Evolutionary conservation across 1,284 basidiomycete species (phyloP).

Genomic region (Papiliotrema nemorosa): DNA sequence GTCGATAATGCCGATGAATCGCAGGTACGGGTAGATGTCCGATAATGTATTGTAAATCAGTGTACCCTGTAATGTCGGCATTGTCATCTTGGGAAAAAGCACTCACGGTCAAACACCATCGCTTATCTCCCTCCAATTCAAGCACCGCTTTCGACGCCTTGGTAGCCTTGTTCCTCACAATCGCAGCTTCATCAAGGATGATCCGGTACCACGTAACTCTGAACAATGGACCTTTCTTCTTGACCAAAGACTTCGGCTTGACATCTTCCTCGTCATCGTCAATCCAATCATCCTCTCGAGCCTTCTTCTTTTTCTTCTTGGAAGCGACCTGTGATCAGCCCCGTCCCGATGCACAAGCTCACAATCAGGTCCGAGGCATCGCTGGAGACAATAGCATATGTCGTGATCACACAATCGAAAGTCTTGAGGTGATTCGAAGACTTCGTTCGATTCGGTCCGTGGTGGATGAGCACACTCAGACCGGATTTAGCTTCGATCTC

Average conservation of each 20-base stretch:
- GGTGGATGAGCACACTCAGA: conserved; percentile 42
- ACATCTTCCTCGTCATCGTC: conserved; percentile 9
- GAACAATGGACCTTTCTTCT: conserved; percentile 37
- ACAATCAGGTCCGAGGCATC: conserved; percentile 17
- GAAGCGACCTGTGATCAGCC: conserved; percentile 12
- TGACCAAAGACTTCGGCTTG: neutral
- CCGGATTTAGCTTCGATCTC: conserved; percentile 50
- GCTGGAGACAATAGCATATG: conserved; percentile 34
- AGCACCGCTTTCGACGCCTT: conserved; percentile 32
- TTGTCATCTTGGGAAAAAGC: conserved; percentile 6
- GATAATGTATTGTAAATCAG: conserved; percentile 24
- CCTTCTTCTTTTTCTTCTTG: conserved; percentile 22
- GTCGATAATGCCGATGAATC: conserved; percentile 32
- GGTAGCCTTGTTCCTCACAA: conserved; percentile 42
- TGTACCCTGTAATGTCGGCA: neutral
- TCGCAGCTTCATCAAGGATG: conserved; percentile 50
- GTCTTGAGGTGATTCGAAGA: conserved; percentile 31
- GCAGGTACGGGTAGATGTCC: conserved; percentile 36
- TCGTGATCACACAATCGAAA: conserved; percentile 47
- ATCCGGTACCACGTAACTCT: conserved; percentile 46
- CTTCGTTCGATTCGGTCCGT: conserved; percentile 36
- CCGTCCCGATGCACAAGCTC: conserved; percentile 12
- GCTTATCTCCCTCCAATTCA: conserved; percentile 30
- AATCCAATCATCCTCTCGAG: conserved; percentile 3
- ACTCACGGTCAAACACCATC: conserved; percentile 46